Conservation (phyloP, 352 stramenopile species). For the Blastocystis hominis region DNA sequence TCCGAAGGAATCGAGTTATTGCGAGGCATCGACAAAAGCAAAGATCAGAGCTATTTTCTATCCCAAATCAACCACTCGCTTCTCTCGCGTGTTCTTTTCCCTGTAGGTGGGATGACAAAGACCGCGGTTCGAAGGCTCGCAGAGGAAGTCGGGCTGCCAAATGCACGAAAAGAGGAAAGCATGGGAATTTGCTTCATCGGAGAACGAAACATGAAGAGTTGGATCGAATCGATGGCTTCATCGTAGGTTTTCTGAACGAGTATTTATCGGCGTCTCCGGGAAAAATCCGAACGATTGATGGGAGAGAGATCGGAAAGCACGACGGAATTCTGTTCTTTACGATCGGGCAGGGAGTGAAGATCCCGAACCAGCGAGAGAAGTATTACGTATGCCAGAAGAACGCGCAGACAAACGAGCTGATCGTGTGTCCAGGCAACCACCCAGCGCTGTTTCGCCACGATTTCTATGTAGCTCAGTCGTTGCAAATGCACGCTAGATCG, state of each 20-base stretch:
- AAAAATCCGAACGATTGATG: conserved; percentile 72
- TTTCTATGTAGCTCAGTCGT: conserved; percentile 49
- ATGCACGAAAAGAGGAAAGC: conserved; percentile 82
- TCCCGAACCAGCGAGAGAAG: conserved; percentile 75
- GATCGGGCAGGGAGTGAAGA: conserved; percentile 79
- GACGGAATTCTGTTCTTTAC: conserved; percentile 78
- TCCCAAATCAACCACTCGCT: conserved; percentile 68
- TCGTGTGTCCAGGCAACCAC: conserved; percentile 2
- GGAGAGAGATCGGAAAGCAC: conserved; percentile 68
- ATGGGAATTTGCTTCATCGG: conserved; percentile 97
- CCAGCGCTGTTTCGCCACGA: neutral
- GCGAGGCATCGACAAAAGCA: conserved; percentile 72
- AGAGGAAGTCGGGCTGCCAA: conserved; percentile 70
- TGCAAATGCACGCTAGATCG: conserved; percentile 71
- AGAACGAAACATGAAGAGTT: conserved; percentile 80
- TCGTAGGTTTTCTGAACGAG: conserved; percentile 62
- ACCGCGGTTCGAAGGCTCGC: conserved; percentile 80
- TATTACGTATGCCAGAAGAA: conserved; percentile 70
- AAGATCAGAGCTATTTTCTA: conserved; percentile 95
- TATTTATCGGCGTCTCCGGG: conserved; percentile 73
- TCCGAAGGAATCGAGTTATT: conserved; percentile 65
- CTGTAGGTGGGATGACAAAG: conserved; percentile 81
- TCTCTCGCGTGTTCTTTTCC: conserved; percentile 79
- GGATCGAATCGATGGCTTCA: conserved; percentile 67
- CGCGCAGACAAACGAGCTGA: neutral